phyloP scores from a whole-genome alignment of 2,329 filamentous ascomycete genomes.

The Talaromyces funiculosus region DNA sequence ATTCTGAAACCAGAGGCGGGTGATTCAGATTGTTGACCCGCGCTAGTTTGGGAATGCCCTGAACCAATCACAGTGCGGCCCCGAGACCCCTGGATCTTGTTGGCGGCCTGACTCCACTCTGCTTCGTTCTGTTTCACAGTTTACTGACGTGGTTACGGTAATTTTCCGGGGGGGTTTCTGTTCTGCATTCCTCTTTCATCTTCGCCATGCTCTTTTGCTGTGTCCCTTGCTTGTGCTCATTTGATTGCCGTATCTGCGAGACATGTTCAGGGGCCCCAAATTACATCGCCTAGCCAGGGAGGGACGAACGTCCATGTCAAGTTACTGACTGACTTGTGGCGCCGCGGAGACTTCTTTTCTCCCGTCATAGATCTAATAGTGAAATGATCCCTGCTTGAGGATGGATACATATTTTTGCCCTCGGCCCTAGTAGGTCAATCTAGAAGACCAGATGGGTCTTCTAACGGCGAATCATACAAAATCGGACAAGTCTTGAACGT shows the following conservation, averaged over 20 bases:
- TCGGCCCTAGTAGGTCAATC: not conserved
- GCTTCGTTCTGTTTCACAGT: not conserved
- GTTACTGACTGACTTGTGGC: not conserved
- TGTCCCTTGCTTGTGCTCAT: not conserved
- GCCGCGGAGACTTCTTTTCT: not conserved
- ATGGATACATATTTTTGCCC: not conserved
- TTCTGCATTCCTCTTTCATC: not conserved
- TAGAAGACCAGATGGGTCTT: not conserved
- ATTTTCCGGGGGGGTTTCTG: not conserved
- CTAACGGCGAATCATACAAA: not conserved
- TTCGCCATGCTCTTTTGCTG: not conserved
- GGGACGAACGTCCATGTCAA: not conserved
- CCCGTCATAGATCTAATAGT: slow-evolving; percentile 1
- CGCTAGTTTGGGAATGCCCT: slow-evolving; percentile 14
- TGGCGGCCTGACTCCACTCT: not conserved
- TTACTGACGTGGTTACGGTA: not conserved
- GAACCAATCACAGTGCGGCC: not conserved
- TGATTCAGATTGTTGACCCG: slow-evolving; percentile 16
- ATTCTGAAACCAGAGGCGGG: slow-evolving; percentile 16
- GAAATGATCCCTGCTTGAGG: slow-evolving; percentile 2
- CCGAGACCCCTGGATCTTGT: not conserved
- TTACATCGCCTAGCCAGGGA: not conserved
- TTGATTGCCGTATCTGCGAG: not conserved
- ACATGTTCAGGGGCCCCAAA: not conserved
- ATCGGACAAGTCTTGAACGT: not conserved